phyloP scores from a whole-genome alignment of 371 early-diverging fungal genomes.

The Thermomucor indicae-seudaticae region DNA sequence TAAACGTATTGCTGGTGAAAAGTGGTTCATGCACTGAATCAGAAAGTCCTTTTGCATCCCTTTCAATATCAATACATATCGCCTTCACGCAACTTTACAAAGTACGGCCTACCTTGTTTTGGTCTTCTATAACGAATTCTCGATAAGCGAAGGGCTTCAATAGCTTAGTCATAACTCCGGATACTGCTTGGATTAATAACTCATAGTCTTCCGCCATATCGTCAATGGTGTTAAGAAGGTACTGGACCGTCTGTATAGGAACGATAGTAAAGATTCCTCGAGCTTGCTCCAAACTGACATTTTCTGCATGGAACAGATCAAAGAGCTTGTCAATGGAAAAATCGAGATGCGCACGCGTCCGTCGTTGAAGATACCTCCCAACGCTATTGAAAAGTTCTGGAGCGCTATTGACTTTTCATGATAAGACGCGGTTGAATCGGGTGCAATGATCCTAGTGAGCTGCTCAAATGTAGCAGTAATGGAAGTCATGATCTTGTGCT shows the following conservation, averaged over 20 bases:
- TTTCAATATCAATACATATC: not conserved
- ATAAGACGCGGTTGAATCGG: slow-evolving; percentile 10
- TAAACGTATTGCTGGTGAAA: slow-evolving; percentile 38
- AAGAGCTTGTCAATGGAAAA: too few relatives aligned
- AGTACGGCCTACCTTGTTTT: slow-evolving; percentile 16
- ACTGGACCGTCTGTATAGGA: slow-evolving; percentile 23
- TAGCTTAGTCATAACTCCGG: slow-evolving; percentile 24
- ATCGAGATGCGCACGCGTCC: slow-evolving; percentile 15
- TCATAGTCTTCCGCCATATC: slow-evolving; percentile 20
- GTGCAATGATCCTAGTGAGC: slow-evolving; percentile 20
- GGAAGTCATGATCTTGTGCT: slow-evolving; percentile 23
- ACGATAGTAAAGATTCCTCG: slow-evolving; percentile 11
- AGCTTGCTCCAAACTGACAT: slow-evolving; percentile 14
- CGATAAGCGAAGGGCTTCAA: slow-evolving; percentile 24
- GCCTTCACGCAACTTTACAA: not conserved
- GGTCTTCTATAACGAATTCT: slow-evolving; percentile 11
- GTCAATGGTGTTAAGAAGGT: slow-evolving; percentile 19
- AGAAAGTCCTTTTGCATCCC: slow-evolving; percentile 22
- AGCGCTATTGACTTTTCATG: slow-evolving; percentile 24
- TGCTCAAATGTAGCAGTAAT: slow-evolving; percentile 18
- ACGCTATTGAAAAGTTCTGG: slow-evolving; percentile 19
- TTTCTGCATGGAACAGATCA: not conserved
- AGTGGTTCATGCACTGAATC: slow-evolving; percentile 39
- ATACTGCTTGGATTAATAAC: slow-evolving; percentile 12
- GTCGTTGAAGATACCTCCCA: slow-evolving; percentile 20